These are phyloP conservation scores for Trichoderma koningii DNA, from an alignment of 2,329 filamentous ascomycete species.

Conservation along the genomic window DNA sequence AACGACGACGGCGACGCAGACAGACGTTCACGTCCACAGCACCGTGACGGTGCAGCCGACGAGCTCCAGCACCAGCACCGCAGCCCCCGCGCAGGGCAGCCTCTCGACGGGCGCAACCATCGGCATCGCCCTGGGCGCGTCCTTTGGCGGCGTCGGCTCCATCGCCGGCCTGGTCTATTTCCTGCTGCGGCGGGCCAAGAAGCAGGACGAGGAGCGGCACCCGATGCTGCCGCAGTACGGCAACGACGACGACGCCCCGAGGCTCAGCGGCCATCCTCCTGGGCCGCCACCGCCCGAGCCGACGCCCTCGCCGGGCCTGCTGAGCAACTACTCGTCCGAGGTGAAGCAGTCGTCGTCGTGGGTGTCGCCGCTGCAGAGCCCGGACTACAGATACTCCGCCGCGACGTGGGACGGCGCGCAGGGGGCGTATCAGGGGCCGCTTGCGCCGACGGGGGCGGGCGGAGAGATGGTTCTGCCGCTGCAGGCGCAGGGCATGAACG, in stretches of 20 bases:
- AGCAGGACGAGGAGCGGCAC: conserved; percentile 35
- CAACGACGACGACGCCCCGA: conserved; percentile 28
- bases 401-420: conserved; percentile 19
- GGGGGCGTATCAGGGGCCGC: conserved; percentile 26
- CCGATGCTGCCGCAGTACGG: conserved; percentile 37
- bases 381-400: conserved; percentile 24
- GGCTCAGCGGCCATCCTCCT: conserved; percentile 4
- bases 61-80: conserved; percentile 2
- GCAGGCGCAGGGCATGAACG: not conserved
- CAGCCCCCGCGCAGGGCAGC: conserved; percentile 24
- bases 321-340: conserved; percentile 23
- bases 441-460: conserved; percentile 24
- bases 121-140: conserved; percentile 45
- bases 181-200: conserved; percentile 37
- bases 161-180: conserved; percentile 34
- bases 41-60: conserved; percentile 29
- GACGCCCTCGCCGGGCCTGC: conserved; percentile 28
- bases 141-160: conserved; percentile 35
- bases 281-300: conserved; percentile 32
- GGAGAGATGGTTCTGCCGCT: conserved; percentile 26
- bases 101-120: conserved; percentile 44
- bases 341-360: conserved; percentile 27
- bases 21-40: not conserved
- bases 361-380: conserved; percentile 25
- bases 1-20: not conserved